These are phyloP conservation scores for Aegilops speltoides DNA, from an alignment of 176 grass and related monocot genomes.

Conservation along the genomic window DNA sequence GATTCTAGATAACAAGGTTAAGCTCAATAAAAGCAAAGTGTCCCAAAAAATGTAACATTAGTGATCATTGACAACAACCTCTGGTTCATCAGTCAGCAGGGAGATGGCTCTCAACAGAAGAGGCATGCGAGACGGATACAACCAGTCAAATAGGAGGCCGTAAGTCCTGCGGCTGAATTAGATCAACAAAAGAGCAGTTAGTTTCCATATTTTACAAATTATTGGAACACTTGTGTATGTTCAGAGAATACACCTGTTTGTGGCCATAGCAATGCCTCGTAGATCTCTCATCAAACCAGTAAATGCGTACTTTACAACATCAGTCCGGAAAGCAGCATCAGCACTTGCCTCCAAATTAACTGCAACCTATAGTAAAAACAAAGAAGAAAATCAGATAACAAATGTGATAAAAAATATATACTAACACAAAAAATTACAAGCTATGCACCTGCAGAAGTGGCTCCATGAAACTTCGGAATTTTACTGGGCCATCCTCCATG, in stretches of 20 bases:
- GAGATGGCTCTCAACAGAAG: slow-evolving; percentile 90
- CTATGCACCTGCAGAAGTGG: slow-evolving; percentile 81
- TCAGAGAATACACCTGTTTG: slow-evolving; percentile 72
- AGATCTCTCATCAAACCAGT: slow-evolving; percentile 98
- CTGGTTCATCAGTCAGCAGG: slow-evolving; percentile 75
- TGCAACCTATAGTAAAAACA: slow-evolving; percentile 53
- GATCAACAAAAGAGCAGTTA: slow-evolving; percentile 32
- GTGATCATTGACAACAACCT: slow-evolving; percentile 64
- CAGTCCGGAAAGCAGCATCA: slow-evolving; percentile 75
- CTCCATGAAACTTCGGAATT: slow-evolving; percentile 96
- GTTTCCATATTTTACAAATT: not conserved
- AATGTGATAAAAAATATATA: not conserved
- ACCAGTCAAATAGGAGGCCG: slow-evolving; percentile 94
- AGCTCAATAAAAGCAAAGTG: not conserved
- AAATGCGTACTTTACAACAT: slow-evolving; percentile 83
- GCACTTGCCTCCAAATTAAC: slow-evolving; percentile 76
- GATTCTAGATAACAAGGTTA: slow-evolving; percentile 18
- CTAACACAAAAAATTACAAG: slow-evolving; percentile 17
- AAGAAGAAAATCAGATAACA: slow-evolving; percentile 24
- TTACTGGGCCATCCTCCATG: slow-evolving; percentile 93
- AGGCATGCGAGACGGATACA: slow-evolving; percentile 87
- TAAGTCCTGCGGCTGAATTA: slow-evolving; percentile 82
- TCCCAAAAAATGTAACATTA: slow-evolving; percentile 16
- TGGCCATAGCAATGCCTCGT: slow-evolving; percentile 89
- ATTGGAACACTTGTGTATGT: not conserved